phyloP scores from a whole-genome alignment of 805 yeast species.

The Candida patagonica region DNA sequence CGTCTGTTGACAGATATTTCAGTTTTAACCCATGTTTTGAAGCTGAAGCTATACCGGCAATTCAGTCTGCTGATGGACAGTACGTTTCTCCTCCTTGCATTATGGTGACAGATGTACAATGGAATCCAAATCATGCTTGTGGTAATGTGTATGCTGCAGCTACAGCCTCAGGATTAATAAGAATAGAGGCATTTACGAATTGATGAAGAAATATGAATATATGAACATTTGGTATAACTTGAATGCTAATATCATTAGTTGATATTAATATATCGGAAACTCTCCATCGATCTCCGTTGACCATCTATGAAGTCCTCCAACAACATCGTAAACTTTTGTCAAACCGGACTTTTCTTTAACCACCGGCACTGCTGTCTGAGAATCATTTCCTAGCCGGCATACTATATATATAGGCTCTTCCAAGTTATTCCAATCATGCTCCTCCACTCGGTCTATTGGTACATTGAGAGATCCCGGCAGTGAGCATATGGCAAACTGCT shows the following conservation, averaged over 20 bases:
- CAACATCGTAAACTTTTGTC: constrained; percentile 49
- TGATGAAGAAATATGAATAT: background rate
- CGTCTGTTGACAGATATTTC: constrained; percentile 30
- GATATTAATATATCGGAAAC: constrained; percentile 52
- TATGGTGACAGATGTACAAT: constrained; percentile 40
- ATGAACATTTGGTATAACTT: background rate
- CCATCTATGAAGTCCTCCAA: constrained; percentile 74
- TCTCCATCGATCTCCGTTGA: constrained; percentile 46
- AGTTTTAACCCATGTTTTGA: constrained; percentile 36
- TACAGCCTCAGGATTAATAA: constrained; percentile 40
- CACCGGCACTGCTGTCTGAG: constrained; percentile 61
- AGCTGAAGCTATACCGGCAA: constrained; percentile 23
- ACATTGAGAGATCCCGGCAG: constrained; percentile 45
- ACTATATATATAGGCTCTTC: constrained; percentile 44
- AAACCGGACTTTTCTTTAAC: constrained; percentile 44
- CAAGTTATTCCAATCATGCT: constrained; percentile 13
- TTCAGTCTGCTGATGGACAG: constrained; percentile 19
- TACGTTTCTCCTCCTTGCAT: constrained; percentile 40
- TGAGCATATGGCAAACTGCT: constrained; percentile 61
- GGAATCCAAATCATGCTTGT: constrained; percentile 43
- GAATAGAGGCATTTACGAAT: constrained; percentile 30
- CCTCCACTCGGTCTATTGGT: constrained; percentile 22
- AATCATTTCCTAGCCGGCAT: constrained; percentile 88
- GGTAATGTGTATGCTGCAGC: constrained; percentile 49
- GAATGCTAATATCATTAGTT: background rate